phyloP scores from a whole-genome alignment of 495 filamentous ascomycete genomes.

The Glonium stellatum region DNA sequence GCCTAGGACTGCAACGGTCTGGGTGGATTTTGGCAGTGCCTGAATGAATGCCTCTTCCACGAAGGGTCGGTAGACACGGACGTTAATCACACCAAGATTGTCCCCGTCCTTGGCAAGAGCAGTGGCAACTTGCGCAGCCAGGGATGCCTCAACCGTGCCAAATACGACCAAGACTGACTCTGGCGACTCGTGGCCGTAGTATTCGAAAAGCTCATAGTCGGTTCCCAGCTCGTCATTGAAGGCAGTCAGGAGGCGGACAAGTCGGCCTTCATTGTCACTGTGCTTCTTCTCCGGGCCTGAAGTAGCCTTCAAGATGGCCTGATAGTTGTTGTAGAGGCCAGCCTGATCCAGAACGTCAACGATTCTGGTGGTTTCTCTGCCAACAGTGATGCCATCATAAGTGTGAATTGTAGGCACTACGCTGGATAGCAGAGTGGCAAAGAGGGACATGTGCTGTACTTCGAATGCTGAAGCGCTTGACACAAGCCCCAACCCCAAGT shows the following conservation, averaged over 20 bases:
- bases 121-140: slow-evolving; percentile 73
- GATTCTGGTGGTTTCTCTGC: slow-evolving; percentile 76
- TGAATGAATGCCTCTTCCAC: slow-evolving; percentile 86
- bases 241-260: slow-evolving; percentile 63
- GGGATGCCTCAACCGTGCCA: slow-evolving; percentile 79
- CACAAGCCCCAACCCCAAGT: slow-evolving; percentile 79
- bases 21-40: slow-evolving; percentile 65
- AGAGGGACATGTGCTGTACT: slow-evolving; percentile 88
- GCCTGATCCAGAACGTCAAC: slow-evolving; percentile 73
- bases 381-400: slow-evolving; percentile 83
- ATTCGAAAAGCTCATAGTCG: slow-evolving; percentile 87
- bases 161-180: slow-evolving; percentile 83
- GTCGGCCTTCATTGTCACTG: slow-evolving; percentile 64
- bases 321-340: slow-evolving; percentile 63
- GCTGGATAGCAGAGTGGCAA: slow-evolving; percentile 74
- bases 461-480: slow-evolving; percentile 82
- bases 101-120: slow-evolving; percentile 62
- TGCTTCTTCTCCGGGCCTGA: slow-evolving; percentile 59
- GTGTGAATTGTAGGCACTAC: slow-evolving; percentile 81
- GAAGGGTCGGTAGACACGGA: slow-evolving; percentile 90
- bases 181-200: slow-evolving; percentile 73
- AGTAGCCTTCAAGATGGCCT: slow-evolving; percentile 53
- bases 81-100: slow-evolving; percentile 79
- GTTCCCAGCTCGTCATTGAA: slow-evolving; percentile 93
- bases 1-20: slow-evolving; percentile 61